Evolutionary conservation across 2,329 filamentous ascomycete genomes (phyloP), one percentile per base, ranked within the genome.

Genomic region (Calonectria fujianensis): DNA sequence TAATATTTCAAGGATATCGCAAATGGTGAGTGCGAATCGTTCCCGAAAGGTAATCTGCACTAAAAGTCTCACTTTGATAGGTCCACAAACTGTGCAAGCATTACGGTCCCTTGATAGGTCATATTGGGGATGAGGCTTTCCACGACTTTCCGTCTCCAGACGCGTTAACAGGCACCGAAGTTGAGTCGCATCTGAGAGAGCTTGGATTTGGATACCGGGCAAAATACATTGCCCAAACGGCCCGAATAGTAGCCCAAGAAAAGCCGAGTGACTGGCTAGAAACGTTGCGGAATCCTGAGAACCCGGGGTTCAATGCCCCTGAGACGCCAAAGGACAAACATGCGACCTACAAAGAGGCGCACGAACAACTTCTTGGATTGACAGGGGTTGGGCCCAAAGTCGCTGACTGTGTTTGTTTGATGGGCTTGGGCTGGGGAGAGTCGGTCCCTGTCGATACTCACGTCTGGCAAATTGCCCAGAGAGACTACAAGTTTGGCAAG

Each of bases 361-460:
- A 98, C 81, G 93, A 95, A 74, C 91, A 94, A 78, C 89, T 99
- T 2, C 88, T 98, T 1, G 86, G 90, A 8, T 89, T 99, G 29
- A 92, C 96, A 72, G 97, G 97, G 1, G 97, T 99, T 8, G 97
- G 97, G 0, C 97, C 97, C 0, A 99, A 99, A 84, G 97, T 99
- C 0, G 94, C 97, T 8, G 97, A 99, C 83, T 99, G 97, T 82
- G 96, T 98, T 10, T 98, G 95, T 82, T 87, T 99, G 27, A 98
- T 99, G 94, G 97, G 97, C 0, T 87, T 99, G 18, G 96, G 96
- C 35, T 99, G 97, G 96, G 94, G 94, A 39, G 96, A 98, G 85
- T 93, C 96, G 3, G 96, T 99, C 1, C 97, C 97, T 0, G 95
- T 99, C 39, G 97, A 99, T 84, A 99, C 97, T 1, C 97, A 99